Evolutionary conservation across 2,329 filamentous ascomycete species (phyloP).

Genomic region (Phyllosticta citrichinensis): DNA sequence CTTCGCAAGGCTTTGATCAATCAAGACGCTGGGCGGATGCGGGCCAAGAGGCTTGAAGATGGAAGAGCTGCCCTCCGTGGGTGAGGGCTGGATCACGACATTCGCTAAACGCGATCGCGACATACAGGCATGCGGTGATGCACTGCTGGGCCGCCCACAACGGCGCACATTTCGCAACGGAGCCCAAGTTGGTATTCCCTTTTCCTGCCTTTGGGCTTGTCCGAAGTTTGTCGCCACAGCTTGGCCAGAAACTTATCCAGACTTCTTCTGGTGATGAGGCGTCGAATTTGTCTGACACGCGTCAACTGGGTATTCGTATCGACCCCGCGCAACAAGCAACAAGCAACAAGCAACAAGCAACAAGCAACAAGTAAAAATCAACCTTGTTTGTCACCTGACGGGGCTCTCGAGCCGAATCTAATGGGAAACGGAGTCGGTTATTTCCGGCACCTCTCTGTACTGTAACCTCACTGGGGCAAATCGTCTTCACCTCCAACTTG

Average conservation of each 20-base stretch:
- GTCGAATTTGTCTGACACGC: background rate
- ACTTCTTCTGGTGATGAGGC: background rate
- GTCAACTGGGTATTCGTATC: background rate
- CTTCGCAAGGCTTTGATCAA: background rate
- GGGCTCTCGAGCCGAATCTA: background rate
- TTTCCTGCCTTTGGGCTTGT: background rate
- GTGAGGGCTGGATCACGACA: background rate
- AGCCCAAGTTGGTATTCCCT: no score
- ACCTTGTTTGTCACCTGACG: background rate
- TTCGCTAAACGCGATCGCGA: constrained; percentile 7
- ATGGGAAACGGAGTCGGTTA: background rate
- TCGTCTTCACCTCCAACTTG: background rate
- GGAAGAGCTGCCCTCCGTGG: background rate
- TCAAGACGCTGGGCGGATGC: background rate
- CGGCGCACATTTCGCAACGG: background rate
- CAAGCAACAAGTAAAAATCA: background rate
- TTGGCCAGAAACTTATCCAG: background rate
- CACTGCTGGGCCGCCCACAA: background rate
- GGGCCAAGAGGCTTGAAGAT: background rate
- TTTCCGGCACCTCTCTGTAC: background rate
- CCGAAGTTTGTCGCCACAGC: constrained; percentile 2
- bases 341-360: background rate
- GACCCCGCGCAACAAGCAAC: background rate
- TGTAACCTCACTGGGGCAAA: background rate
- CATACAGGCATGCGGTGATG: constrained; percentile 9